Evolutionary conservation across 306 rosid genomes (phyloP).

Genomic region (Dalbergia cochinchinensis): DNA sequence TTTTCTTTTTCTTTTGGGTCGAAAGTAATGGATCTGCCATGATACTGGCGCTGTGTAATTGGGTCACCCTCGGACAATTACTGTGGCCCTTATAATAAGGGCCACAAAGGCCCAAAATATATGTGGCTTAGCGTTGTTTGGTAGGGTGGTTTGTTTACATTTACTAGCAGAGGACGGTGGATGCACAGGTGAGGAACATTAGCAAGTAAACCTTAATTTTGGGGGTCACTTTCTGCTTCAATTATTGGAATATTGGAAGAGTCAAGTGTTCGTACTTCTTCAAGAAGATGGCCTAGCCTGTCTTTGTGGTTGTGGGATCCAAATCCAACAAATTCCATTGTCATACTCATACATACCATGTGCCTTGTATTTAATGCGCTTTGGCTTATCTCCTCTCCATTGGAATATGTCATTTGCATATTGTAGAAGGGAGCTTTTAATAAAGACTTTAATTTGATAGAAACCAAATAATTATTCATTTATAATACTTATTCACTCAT

Average conservation of each 20-base stretch:
- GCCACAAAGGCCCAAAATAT: conserved; percentile 12
- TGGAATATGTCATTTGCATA: conserved; percentile 19
- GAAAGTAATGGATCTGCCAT: not conserved
- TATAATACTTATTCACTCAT: not conserved
- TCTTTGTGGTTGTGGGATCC: conserved; percentile 46
- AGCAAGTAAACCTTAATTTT: conserved; percentile 7
- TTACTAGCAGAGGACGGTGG: not conserved
- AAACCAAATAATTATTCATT: conserved; percentile 1
- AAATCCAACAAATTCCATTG: conserved; percentile 31
- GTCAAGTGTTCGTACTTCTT: conserved; percentile 20
- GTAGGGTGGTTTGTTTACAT: not conserved
- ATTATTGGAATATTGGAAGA: conserved; percentile 37
- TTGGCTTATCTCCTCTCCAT: conserved; percentile 23
- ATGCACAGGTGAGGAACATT: conserved; percentile 4
- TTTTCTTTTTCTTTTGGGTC: too few relatives aligned
- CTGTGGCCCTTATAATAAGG: not conserved
- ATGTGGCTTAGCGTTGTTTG: not conserved
- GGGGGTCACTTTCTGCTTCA: conserved; percentile 36
- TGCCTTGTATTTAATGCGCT: conserved; percentile 48
- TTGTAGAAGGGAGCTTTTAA: conserved; percentile 12
- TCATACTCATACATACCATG: conserved; percentile 44
- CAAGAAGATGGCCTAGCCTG: conserved; percentile 14
- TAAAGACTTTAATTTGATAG: conserved; percentile 2
- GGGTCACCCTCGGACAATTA: not conserved
- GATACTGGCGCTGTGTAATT: not conserved